A percentile compares a stretch with the other conserved stretches of the same genome.
Conservation (phyloP, 2,329 filamentous ascomycete genomes). For the Penicillium decumbens region DNA sequence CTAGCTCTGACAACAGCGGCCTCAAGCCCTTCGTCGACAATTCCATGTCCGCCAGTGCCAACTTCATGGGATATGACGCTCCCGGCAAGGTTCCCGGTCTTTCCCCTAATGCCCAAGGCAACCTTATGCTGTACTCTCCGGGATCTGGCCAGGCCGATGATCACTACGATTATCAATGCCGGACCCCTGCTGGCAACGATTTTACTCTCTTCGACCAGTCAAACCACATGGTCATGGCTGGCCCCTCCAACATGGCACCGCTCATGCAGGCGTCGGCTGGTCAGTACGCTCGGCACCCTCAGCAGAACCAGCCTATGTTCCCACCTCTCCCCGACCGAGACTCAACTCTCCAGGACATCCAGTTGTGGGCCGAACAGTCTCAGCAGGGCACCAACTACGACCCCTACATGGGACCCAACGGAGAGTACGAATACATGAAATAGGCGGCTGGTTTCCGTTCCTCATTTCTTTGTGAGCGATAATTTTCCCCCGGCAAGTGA, state of each 20-base stretch:
- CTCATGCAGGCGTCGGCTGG: constrained; percentile 3
- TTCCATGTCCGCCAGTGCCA: constrained; percentile 7
- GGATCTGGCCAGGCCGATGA: constrained; percentile 21
- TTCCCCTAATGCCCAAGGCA: constrained; percentile 26
- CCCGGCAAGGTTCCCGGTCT: constrained; percentile 19
- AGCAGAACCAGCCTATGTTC: constrained; percentile 14
- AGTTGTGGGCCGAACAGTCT: constrained; percentile 13
- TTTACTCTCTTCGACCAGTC: constrained; percentile 27
- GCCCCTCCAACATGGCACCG: background rate
- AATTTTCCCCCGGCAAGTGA: background rate
- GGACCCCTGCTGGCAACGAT: constrained; percentile 15
- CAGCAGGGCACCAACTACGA: constrained; percentile 5
- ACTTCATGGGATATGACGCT: constrained; percentile 10
- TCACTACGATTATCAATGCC: constrained; percentile 14
- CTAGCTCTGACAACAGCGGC: constrained; percentile 6
- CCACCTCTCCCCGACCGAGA: constrained; percentile 14
- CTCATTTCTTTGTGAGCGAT: background rate
- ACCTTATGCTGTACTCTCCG: constrained; percentile 30
- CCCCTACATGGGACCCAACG: constrained; percentile 11
- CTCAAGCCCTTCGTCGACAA: constrained; percentile 15
- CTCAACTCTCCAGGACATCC: constrained; percentile 9
- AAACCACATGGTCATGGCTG: background rate
- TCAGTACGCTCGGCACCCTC: constrained; percentile 8
- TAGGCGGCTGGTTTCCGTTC: background rate
- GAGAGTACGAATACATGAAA: constrained; percentile 17